Conservation (phyloP, 768 basidiomycete species). For the Russula sp. region DNA sequence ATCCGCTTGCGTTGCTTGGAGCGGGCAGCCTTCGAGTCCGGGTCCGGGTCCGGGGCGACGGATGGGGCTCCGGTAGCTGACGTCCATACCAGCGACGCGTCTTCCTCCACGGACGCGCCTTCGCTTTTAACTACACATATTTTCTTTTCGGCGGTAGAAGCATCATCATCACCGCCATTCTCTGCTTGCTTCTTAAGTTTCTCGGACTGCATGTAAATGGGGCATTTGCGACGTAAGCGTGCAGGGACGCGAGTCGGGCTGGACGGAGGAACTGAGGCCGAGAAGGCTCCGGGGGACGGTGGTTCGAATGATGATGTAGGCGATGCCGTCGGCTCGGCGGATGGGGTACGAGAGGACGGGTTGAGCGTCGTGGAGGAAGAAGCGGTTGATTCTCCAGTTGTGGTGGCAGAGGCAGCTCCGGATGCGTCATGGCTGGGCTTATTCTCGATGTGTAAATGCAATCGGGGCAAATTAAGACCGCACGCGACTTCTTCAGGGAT, state of each 20-base stretch:
- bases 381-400: slow-evolving; percentile 6
- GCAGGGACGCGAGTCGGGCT: slow-evolving; percentile 17
- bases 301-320: neutral
- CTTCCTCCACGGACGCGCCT: neutral
- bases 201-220: neutral
- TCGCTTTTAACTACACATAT: neutral
- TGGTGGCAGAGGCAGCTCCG: neutral
- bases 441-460: neutral
- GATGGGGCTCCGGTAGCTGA: neutral
- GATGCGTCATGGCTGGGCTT: neutral
- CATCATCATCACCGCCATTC: neutral
- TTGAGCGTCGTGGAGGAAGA: neutral
- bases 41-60: neutral
- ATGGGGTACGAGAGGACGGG: slow-evolving; percentile 13
- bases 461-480: slow-evolving; percentile 6
- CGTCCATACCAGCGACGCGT: neutral
- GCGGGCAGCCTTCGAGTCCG: neutral
- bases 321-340: slow-evolving; percentile 3
- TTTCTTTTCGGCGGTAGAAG: neutral
- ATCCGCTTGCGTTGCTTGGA: neutral
- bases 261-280: neutral
- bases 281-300: neutral
- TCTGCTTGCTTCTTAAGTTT: neutral
- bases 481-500: neutral
- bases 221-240: slow-evolving; percentile 17